Evolutionary conservation across 2,329 filamentous ascomycete species (phyloP).

Genomic region (Parasarocladium wereldwijsianum): DNA sequence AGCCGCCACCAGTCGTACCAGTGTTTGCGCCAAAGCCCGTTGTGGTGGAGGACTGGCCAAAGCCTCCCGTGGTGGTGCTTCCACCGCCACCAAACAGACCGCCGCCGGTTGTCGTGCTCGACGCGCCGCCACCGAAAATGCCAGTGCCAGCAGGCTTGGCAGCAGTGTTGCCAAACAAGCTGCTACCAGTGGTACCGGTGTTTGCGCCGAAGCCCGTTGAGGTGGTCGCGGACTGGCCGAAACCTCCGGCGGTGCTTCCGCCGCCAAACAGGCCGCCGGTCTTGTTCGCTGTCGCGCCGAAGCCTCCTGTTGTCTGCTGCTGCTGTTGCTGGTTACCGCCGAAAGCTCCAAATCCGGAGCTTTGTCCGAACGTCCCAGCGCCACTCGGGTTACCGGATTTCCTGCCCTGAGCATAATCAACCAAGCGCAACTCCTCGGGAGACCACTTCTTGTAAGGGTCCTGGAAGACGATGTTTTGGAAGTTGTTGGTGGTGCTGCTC

Average conservation of each 20-base stretch:
- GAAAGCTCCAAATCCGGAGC: slow-evolving; percentile 37
- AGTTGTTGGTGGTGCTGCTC: slow-evolving; percentile 42
- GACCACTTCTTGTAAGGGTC: slow-evolving; percentile 80
- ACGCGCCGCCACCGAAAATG: slow-evolving; percentile 11
- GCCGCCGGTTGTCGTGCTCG: slow-evolving; percentile 15
- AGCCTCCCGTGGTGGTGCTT: slow-evolving; percentile 9
- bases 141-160: slow-evolving; percentile 17
- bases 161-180: slow-evolving; percentile 24
- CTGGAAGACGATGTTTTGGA: slow-evolving; percentile 68
- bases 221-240: slow-evolving; percentile 22
- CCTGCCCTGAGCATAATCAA: slow-evolving; percentile 78
- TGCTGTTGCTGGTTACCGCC: slow-evolving; percentile 23
- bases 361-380: slow-evolving; percentile 68
- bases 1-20: slow-evolving; percentile 16
- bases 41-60: slow-evolving; percentile 2
- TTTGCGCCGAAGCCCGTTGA: slow-evolving; percentile 17
- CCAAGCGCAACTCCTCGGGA: slow-evolving; percentile 67
- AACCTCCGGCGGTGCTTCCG: slow-evolving; percentile 17
- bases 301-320: slow-evolving; percentile 10
- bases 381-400: slow-evolving; percentile 72
- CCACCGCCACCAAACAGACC: slow-evolving; percentile 22
- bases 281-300: slow-evolving; percentile 11
- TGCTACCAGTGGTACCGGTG: slow-evolving; percentile 14
- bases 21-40: slow-evolving; percentile 7
- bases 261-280: slow-evolving; percentile 14